A percentile compares a stretch with the other conserved stretches of the same genome.
These are phyloP conservation scores for Neurospora sp. DNA, from an alignment of 495 filamentous ascomycete genomes.

Conservation along the genomic window DNA sequence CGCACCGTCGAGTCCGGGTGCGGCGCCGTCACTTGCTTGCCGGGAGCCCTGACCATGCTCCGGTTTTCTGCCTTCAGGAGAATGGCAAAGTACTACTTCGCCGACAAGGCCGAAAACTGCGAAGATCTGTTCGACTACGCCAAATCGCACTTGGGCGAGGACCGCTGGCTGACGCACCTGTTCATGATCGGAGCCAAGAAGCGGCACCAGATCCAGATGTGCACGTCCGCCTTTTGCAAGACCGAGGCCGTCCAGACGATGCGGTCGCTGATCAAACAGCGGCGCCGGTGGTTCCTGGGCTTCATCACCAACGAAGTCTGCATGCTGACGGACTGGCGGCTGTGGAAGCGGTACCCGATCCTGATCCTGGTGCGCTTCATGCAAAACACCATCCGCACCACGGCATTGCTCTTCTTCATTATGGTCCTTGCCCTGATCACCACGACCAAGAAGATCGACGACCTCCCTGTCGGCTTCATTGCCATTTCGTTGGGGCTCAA, in stretches of 20 bases:
- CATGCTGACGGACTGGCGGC: constrained; percentile 89
- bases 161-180: constrained; percentile 94
- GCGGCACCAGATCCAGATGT: constrained; percentile 93
- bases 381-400: constrained; percentile 96
- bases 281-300: constrained; percentile 92
- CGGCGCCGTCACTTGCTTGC: constrained; percentile 89
- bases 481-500: constrained; percentile 91
- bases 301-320: constrained; percentile 98
- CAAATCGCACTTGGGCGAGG: constrained; percentile 92
- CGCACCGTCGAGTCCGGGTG: constrained; percentile 93
- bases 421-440: constrained; percentile 83
- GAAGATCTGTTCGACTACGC: constrained; percentile 95
- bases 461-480: constrained; percentile 90
- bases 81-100: constrained; percentile 99
- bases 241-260: constrained; percentile 94
- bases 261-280: constrained; percentile 80
- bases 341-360: constrained; percentile 88
- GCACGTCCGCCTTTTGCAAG: constrained; percentile 95
- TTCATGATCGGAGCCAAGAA: constrained; percentile 97
- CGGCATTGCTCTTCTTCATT: constrained; percentile 90
- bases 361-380: constrained; percentile 83
- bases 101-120: constrained; percentile 92
- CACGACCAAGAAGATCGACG: constrained; percentile 62
- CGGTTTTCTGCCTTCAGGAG: constrained; percentile 93
- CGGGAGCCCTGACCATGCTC: constrained; percentile 87